Conservation (phyloP, 352 stramenopile species). For the Elongisporangium prolatum region DNA sequence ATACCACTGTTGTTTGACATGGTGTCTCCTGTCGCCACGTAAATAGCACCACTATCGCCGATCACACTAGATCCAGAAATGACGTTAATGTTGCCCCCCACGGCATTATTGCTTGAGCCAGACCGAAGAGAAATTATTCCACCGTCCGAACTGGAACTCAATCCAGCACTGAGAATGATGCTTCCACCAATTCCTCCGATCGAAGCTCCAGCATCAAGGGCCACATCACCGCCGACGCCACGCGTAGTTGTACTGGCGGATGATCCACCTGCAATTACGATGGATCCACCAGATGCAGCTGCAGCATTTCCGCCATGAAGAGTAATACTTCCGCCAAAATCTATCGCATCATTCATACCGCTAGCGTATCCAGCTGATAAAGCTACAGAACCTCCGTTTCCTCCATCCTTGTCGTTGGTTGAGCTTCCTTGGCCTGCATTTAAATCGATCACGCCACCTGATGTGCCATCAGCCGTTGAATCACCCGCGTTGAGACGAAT, state of each 20-base stretch:
- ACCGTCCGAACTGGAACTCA: constrained; percentile 12
- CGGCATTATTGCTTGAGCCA: constrained; percentile 15
- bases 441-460: constrained; percentile 44
- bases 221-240: constrained; percentile 19
- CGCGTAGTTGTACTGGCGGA: constrained; percentile 6
- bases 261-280: constrained; percentile 27
- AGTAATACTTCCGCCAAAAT: constrained; percentile 37
- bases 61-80: constrained; percentile 18
- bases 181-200: constrained; percentile 13
- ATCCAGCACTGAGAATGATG: constrained; percentile 13
- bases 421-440: constrained; percentile 37
- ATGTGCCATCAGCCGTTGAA: constrained; percentile 24
- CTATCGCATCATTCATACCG: constrained; percentile 29
- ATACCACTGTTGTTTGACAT: constrained; percentile 15
- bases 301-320: constrained; percentile 33
- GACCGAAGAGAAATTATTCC: constrained; percentile 17
- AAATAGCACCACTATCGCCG: constrained; percentile 14
- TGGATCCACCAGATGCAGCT: constrained; percentile 34
- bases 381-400: constrained; percentile 47
- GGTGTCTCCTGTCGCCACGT: constrained; percentile 20
- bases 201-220: constrained; percentile 14
- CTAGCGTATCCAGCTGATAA: constrained; percentile 38
- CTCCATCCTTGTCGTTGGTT: constrained; percentile 45
- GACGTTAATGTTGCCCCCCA: constrained; percentile 21
- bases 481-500: constrained; percentile 43